Evolutionary conservation across 345 rosid species (phyloP).

Genomic region (Dovyalis caffra): DNA sequence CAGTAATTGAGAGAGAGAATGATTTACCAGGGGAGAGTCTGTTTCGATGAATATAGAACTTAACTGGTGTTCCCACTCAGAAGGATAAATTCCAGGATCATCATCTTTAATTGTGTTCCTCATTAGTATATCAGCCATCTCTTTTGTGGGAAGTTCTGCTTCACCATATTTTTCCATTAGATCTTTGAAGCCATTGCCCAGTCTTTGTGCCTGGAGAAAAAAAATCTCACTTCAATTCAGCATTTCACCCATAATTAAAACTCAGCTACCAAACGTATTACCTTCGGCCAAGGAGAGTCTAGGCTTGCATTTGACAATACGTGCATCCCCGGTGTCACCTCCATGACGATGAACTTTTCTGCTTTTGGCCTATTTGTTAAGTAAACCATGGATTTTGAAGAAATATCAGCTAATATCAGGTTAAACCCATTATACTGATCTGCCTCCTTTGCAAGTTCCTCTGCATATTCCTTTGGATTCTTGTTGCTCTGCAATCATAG

Average conservation of each 20-base stretch:
- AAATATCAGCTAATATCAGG: slow-evolving; percentile 51
- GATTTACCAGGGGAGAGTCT: slow-evolving; percentile 33
- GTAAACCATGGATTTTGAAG: slow-evolving; percentile 57
- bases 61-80: slow-evolving; percentile 39
- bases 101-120: slow-evolving; percentile 51
- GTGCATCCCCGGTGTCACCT: slow-evolving; percentile 74
- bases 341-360: slow-evolving; percentile 29
- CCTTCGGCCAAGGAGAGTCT: slow-evolving; percentile 90
- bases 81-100: slow-evolving; percentile 39
- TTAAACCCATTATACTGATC: slow-evolving; percentile 68
- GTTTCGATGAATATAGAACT: slow-evolving; percentile 68
- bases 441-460: slow-evolving; percentile 46
- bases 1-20: neutral
- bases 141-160: slow-evolving; percentile 46
- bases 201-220: slow-evolving; percentile 47
- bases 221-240: neutral
- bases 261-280: slow-evolving; percentile 12
- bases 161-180: slow-evolving; percentile 32
- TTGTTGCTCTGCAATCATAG: slow-evolving; percentile 46
- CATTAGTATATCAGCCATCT: slow-evolving; percentile 58
- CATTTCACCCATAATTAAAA: neutral
- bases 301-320: slow-evolving; percentile 70
- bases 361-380: slow-evolving; percentile 62
- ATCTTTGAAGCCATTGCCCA: slow-evolving; percentile 44
- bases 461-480: slow-evolving; percentile 57